Percentiles rank a stretch among this genome's conserved stretches.
These are phyloP conservation scores for Avicennia marina DNA, from an alignment of 257 asterid species.

Conservation along the genomic window DNA sequence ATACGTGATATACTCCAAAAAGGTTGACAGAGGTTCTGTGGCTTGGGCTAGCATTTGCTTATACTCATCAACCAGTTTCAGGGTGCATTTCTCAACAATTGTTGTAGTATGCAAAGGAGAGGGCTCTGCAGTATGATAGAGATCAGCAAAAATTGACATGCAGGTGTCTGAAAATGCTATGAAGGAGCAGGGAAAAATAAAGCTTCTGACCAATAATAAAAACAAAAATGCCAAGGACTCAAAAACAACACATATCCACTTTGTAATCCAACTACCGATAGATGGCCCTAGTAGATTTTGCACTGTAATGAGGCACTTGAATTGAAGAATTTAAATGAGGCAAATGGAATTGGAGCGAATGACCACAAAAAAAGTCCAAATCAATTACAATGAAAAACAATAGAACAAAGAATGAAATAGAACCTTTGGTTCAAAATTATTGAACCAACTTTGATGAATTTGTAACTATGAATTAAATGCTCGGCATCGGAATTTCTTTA, in stretches of 20 bases:
- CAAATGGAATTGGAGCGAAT: background rate
- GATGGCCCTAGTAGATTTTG: too few relatives aligned
- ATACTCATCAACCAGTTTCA: conserved; percentile 83
- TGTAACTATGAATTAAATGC: background rate
- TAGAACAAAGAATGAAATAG: background rate
- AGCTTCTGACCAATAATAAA: background rate
- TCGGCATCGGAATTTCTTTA: background rate
- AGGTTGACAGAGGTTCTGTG: conserved; percentile 81
- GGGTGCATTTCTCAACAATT: conserved; percentile 95
- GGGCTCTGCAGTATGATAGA: conserved; percentile 54
- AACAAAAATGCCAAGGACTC: too few relatives aligned
- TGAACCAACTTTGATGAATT: background rate
- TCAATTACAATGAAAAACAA: too few relatives aligned
- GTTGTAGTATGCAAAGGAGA: conserved; percentile 90
- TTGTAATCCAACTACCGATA: too few relatives aligned
- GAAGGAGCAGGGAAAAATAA: background rate
- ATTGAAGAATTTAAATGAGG: conserved; percentile 4
- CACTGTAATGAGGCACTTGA: background rate
- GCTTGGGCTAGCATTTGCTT: conserved; percentile 91
- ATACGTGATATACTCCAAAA: conserved; percentile 79
- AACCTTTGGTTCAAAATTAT: background rate
- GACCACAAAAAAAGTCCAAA: too few relatives aligned
- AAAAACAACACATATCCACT: too few relatives aligned
- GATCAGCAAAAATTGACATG: background rate
- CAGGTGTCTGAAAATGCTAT: background rate